Evolutionary conservation across 139 green algal genomes (phyloP), one percentile per base, ranked within the genome.

Genomic region (Nannochloris sp.): DNA sequence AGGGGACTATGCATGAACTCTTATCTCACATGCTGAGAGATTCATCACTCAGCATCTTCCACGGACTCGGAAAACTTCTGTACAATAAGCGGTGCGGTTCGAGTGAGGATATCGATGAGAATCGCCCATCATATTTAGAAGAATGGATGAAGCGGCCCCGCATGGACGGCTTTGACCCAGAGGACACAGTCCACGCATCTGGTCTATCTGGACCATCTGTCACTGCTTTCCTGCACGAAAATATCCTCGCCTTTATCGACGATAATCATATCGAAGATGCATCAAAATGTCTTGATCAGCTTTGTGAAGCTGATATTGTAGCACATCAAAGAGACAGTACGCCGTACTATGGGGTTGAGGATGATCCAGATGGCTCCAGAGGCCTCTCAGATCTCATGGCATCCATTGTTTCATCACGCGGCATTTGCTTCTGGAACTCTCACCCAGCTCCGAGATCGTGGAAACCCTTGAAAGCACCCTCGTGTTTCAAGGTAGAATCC

Each of bases 1-100:
- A 10, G 23, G 2, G 13, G 25, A 12, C 3, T 26, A 49, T 2
- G 6, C 26, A 29, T 17, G 10, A 5, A 14, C 65, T 45, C 46
- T 23, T 9, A 55, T 46, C 36, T 45, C 68, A 4, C 46, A 51
- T 51, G 46, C 29, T 60, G 6, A 56, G 75, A 1, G 85, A 93
- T 61, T 63, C 73, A 61, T 68, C 70, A 0, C 71, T 94, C 2
- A 56, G 65, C 25, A 53, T 86, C 2, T 91, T 91, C 63, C 87
- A 94, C 57, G 85, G 80, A 11, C 68, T 94, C 0, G 87, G 87
- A 16, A 92, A 91, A 69, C 59, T 94, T 29, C 71, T 94, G 64
- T 88, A 92, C 71, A 89, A 91, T 74, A 91, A 92, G 63, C 64
- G 83, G 6, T 25, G 17, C 55, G 29, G 23, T 9, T 51, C 17